phyloP scores from a whole-genome alignment of 1,139 yeast genomes.

The Groenewaldozyma auringiensis region DNA sequence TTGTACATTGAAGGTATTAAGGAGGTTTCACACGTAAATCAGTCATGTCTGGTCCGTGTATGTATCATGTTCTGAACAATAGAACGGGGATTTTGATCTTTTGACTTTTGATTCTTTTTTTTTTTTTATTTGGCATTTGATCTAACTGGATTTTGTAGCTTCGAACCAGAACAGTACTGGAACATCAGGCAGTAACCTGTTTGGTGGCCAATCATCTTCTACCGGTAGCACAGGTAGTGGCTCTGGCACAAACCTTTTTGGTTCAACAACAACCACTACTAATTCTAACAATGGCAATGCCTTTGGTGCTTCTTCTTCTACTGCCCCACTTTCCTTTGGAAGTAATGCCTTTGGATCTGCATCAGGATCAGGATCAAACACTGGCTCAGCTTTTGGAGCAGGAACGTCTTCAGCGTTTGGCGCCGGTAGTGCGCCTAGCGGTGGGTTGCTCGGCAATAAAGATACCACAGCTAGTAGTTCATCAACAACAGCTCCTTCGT shows the following conservation, averaged over 20 bases:
- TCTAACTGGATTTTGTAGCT: constrained; percentile 3
- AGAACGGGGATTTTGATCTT: background rate
- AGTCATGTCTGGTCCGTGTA: background rate
- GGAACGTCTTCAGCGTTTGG: background rate
- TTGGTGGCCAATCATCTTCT: background rate
- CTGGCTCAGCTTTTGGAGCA: too few relatives aligned
- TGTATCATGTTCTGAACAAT: background rate
- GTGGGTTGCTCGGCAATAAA: background rate
- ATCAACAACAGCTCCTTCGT: background rate
- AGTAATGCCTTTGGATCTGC: too few relatives aligned
- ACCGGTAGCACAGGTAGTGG: background rate
- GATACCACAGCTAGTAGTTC: background rate
- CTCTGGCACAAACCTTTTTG: too few relatives aligned
- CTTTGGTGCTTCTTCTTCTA: background rate
- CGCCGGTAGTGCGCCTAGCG: background rate
- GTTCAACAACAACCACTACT: too few relatives aligned
- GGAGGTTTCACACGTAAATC: too few relatives aligned
- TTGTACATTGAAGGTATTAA: too few relatives aligned
- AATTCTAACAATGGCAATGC: too few relatives aligned
- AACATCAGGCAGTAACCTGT: background rate
- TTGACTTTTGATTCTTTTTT: background rate
- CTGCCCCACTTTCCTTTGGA: constrained; percentile 3
- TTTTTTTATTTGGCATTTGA: background rate
- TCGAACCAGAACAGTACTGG: constrained; percentile 1
- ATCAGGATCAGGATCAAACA: too few relatives aligned